Evolutionary conservation across 768 basidiomycete genomes (phyloP).

Genomic region (Ephemerocybe angulata): DNA sequence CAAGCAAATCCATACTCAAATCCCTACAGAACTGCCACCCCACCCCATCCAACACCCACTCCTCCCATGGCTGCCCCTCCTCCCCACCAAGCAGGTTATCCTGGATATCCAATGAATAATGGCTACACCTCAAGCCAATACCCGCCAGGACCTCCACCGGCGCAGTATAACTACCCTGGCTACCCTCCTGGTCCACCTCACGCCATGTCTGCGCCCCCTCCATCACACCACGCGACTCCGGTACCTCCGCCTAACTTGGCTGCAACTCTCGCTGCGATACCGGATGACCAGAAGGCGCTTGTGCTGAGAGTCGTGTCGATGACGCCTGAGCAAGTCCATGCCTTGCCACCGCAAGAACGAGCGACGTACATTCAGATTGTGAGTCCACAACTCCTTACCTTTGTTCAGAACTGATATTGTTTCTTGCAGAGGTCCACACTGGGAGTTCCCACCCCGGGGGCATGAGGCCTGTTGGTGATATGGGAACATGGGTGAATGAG

Average conservation of each 20-base stretch:
- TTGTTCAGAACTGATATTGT: constrained; percentile 1
- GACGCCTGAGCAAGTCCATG: constrained; percentile 80
- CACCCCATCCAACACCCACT: constrained; percentile 21
- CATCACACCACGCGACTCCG: constrained; percentile 21
- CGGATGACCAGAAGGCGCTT: constrained; percentile 71
- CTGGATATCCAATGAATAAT: constrained; percentile 18
- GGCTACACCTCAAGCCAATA: constrained; percentile 19
- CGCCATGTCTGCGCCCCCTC: no score
- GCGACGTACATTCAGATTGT: constrained; percentile 82
- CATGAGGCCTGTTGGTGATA: not conserved
- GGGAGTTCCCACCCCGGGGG: constrained; percentile 26
- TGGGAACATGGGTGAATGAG: not conserved
- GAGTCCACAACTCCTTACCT: no score
- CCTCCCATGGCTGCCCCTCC: constrained; percentile 11
- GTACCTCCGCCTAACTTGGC: constrained; percentile 14
- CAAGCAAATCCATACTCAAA: constrained; percentile 19
- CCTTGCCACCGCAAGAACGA: constrained; percentile 68
- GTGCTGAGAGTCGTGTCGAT: constrained; percentile 77
- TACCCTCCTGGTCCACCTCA: constrained; percentile 19
- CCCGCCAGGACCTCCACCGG: constrained; percentile 17
- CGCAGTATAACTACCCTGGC: no score
- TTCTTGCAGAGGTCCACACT: constrained; percentile 35
- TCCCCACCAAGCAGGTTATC: constrained; percentile 1
- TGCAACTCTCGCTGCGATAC: constrained; percentile 54
- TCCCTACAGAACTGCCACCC: constrained; percentile 33